Evolutionary conservation across 768 basidiomycete species (phyloP).

Genomic region (Kwoniella europaea): DNA sequence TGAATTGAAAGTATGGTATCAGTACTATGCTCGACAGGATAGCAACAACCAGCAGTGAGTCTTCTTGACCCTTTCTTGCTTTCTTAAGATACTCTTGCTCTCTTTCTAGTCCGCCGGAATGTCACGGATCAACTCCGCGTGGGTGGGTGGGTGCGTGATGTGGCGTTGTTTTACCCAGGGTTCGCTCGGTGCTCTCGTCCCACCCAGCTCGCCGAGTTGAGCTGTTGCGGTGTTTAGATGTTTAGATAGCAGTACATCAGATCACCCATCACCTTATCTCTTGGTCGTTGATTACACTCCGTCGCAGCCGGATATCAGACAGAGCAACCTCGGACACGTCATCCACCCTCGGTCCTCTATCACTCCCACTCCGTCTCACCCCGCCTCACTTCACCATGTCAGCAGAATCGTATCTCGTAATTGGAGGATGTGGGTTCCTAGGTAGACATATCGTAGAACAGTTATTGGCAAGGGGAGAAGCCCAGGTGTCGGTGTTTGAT

Average conservation of each 20-base stretch:
- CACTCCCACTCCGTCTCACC: not conserved
- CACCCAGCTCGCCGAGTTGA: not conserved
- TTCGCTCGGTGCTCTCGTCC: not conserved
- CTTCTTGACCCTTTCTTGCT: not conserved
- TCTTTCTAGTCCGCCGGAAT: not conserved
- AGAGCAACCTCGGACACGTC: not conserved
- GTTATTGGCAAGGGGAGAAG: constrained; percentile 75
- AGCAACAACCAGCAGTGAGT: not conserved
- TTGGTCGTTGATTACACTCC: too few species aligned
- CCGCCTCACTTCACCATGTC: constrained; percentile 6
- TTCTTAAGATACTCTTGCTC: not conserved
- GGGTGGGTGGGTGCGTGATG: not conserved
- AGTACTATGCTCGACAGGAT: too few species aligned
- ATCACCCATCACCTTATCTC: too few species aligned
- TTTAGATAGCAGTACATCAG: too few species aligned
- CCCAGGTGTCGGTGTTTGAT: constrained; percentile 80
- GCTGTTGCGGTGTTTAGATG: too few species aligned
- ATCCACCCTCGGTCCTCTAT: not conserved
- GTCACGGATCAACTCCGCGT: not conserved
- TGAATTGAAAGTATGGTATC: too few species aligned
- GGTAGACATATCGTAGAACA: constrained; percentile 86
- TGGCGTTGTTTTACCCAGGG: not conserved
- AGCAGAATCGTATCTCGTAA: constrained; percentile 79
- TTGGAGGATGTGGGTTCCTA: constrained; percentile 75
- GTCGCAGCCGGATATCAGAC: too few species aligned